A percentile compares a stretch with the other conserved stretches of the same genome.
phyloP scores from a whole-genome alignment of 2,329 filamentous ascomycete species.

The Pseudogymnoascus sp. region DNA sequence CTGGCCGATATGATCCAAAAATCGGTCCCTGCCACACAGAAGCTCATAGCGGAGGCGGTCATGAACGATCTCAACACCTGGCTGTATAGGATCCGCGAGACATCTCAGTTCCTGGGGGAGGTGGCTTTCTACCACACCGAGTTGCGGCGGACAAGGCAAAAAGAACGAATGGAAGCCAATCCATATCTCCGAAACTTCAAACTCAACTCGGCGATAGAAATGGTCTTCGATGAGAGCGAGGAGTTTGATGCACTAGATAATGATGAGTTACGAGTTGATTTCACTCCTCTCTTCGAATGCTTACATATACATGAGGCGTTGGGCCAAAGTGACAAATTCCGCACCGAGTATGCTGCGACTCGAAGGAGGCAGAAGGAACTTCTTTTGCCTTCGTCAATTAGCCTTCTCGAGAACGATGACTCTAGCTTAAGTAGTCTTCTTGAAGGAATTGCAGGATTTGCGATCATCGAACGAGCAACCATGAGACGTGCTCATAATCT shows the following conservation, averaged over 20 bases:
- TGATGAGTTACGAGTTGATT: slow-evolving; percentile 89
- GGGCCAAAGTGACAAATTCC: slow-evolving; percentile 85
- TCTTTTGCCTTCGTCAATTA: slow-evolving; percentile 68
- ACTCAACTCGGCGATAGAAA: slow-evolving; percentile 88
- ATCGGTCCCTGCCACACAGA: slow-evolving; percentile 87
- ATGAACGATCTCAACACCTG: slow-evolving; percentile 97
- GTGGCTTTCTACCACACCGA: slow-evolving; percentile 96
- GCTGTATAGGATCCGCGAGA: slow-evolving; percentile 90
- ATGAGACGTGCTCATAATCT: slow-evolving; percentile 81
- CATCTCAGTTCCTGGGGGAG: slow-evolving; percentile 90
- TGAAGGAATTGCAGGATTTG: slow-evolving; percentile 91
- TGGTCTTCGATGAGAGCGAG: slow-evolving; percentile 89
- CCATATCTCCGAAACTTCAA: slow-evolving; percentile 75
- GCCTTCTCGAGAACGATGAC: slow-evolving; percentile 74
- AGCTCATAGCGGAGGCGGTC: slow-evolving; percentile 88
- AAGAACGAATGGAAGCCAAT: slow-evolving; percentile 70
- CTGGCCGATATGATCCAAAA: slow-evolving; percentile 93
- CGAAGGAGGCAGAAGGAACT: slow-evolving; percentile 87
- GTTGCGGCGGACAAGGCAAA: slow-evolving; percentile 72
- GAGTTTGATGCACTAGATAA: slow-evolving; percentile 95
- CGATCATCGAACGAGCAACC: slow-evolving; percentile 90
- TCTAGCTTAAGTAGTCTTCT: slow-evolving; percentile 80
- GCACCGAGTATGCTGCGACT: slow-evolving; percentile 84
- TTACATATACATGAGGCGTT: slow-evolving; percentile 94
- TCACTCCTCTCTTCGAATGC: slow-evolving; percentile 88